phyloP scores from a whole-genome alignment of 345 rosid genomes.

The Gossypium sturtianum region DNA sequence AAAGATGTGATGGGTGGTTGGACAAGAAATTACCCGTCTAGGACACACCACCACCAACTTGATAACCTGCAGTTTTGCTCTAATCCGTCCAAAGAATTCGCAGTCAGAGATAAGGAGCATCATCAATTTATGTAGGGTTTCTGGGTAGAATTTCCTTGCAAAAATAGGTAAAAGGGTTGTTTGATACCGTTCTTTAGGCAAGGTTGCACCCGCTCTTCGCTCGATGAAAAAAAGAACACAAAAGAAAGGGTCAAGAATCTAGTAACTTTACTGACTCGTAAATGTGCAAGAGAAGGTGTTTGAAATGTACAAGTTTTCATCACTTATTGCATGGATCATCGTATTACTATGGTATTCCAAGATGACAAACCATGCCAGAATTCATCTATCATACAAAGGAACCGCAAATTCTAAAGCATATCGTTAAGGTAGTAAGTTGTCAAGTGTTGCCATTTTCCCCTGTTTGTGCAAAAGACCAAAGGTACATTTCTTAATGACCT shows the following conservation, averaged over 20 bases:
- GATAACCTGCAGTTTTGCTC: not conserved
- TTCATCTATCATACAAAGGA: not conserved
- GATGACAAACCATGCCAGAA: not conserved
- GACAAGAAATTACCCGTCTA: not conserved
- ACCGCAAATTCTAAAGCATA: not conserved
- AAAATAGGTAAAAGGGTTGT: constrained; percentile 26
- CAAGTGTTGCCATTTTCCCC: not conserved
- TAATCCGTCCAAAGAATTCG: constrained; percentile 36
- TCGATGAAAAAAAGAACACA: too few species aligned
- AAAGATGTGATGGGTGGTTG: not conserved
- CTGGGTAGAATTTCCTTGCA: constrained; percentile 81
- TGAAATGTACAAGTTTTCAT: too few species aligned
- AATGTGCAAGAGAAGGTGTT: not conserved
- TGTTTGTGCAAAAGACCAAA: not conserved
- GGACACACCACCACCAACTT: not conserved
- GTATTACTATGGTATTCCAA: not conserved
- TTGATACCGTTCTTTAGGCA: too few species aligned
- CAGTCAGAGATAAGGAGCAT: constrained; percentile 46
- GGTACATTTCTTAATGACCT: not conserved
- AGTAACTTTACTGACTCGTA: not conserved
- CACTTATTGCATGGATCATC: too few species aligned
- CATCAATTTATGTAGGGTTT: constrained; percentile 60
- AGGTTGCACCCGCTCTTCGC: too few species aligned
- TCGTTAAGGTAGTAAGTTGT: not conserved
- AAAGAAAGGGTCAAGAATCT: constrained; percentile 5